Conservation (phyloP, 805 yeast genomes). For the Starmerella bombicola region DNA sequence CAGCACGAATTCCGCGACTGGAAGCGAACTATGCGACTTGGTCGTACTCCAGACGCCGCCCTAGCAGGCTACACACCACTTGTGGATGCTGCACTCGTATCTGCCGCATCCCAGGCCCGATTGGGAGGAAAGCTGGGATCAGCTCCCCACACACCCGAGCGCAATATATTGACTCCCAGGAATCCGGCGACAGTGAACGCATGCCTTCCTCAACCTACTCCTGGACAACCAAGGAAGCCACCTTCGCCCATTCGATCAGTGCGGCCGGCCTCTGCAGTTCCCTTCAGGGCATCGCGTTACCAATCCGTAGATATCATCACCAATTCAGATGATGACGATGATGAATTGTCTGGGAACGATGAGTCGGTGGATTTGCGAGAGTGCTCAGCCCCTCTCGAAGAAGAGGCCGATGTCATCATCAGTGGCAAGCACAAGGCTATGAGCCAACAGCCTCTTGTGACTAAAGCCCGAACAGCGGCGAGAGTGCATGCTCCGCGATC, state of each 20-base stretch:
- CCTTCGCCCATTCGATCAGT: constrained; percentile 18
- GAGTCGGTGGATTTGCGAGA: constrained; percentile 9
- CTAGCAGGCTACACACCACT: constrained; percentile 30
- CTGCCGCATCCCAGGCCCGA: neutral
- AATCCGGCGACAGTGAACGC: constrained; percentile 52
- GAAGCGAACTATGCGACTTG: constrained; percentile 81
- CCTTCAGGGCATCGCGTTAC: constrained; percentile 13
- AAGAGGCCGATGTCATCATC: constrained; percentile 7
- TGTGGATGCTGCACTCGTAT: constrained; percentile 18
- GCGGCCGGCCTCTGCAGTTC: neutral
- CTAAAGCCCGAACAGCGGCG: constrained; percentile 5
- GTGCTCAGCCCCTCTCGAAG: constrained; percentile 12
- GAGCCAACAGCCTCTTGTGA: constrained; percentile 3
- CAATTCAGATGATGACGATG: constrained; percentile 37
- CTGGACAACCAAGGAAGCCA: constrained; percentile 87
- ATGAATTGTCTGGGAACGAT: constrained; percentile 1
- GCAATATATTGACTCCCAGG: constrained; percentile 49
- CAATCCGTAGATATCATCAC: constrained; percentile 21
- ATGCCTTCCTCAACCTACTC: constrained; percentile 83
- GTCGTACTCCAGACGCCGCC: constrained; percentile 43
- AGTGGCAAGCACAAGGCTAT: constrained; percentile 3
- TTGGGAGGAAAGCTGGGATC: neutral
- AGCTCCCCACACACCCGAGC: constrained; percentile 54
- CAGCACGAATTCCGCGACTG: constrained; percentile 94
- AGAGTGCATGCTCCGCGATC: neutral